Conservation (phyloP, 1,139 yeast species). For the Protomyces inundatus region DNA sequence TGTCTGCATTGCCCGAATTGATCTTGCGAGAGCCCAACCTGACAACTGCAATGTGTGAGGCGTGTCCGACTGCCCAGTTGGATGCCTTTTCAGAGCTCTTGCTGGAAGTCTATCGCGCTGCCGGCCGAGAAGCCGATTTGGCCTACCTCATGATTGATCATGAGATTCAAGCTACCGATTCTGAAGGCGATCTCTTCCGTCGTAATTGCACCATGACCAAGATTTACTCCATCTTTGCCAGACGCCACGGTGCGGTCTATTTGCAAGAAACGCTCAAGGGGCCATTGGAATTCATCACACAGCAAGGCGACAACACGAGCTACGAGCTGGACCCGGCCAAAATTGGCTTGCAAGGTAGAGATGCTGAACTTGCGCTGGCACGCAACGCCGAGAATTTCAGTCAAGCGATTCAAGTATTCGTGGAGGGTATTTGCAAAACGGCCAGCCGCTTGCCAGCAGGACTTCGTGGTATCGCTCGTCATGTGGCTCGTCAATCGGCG, state of each 20-base stretch:
- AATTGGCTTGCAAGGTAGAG: neutral
- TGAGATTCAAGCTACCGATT: slow-evolving; percentile 5
- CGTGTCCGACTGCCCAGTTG: slow-evolving; percentile 2
- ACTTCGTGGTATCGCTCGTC: neutral
- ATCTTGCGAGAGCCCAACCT: neutral
- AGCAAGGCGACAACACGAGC: slow-evolving; percentile 1
- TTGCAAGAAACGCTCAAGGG: neutral
- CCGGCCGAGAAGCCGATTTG: neutral
- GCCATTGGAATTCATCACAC: neutral
- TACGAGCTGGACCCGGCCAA: slow-evolving; percentile 8
- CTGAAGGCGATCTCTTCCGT: slow-evolving; percentile 15
- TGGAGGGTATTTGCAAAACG: slow-evolving; percentile 15
- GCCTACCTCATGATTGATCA: neutral
- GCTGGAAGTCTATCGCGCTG: neutral
- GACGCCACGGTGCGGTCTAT: neutral
- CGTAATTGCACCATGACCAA: slow-evolving; percentile 12
- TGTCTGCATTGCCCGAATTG: neutral
- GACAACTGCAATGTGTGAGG: neutral
- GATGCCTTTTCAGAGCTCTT: slow-evolving; percentile 8
- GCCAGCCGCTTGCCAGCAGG: neutral
- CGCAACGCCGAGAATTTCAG: neutral
- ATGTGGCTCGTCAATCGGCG: slow-evolving; percentile 2
- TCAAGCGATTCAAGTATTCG: slow-evolving; percentile 3
- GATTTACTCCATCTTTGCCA: slow-evolving; percentile 2
- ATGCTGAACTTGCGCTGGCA: neutral